Evolutionary conservation across 2,329 filamentous ascomycete species (phyloP), one percentile per base, ranked within the genome.

Genomic region (Anisogramma anomala): DNA sequence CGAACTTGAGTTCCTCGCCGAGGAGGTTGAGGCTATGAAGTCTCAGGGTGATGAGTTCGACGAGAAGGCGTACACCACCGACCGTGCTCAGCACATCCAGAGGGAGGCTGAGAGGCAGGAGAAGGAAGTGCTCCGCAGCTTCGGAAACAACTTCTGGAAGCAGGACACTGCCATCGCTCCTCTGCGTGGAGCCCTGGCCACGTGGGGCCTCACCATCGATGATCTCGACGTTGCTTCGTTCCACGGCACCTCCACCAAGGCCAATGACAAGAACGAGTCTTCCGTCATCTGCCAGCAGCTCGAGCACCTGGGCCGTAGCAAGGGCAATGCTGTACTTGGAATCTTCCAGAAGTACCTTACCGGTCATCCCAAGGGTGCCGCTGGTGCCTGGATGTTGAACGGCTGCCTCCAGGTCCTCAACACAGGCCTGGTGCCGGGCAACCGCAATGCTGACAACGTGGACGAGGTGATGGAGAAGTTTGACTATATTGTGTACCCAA

Each of bases 311-410:
- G 91, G 91, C 51, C 84, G 91, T 54, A 82, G 81, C 65, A 95
- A 95, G 79, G 91, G 93, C 56, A 98, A 98, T 57, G 88, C 91
- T 23, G 72, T 98, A 11, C 67, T 96, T 50, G 91, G 88, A 69
- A 88, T 98, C 61, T 98, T 96, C 83, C 91, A 98, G 68, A 98
- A 98, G 67, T 96, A 93, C 64, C 79, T 98, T 48, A 98, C 93
- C 41, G 91, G 91, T 63, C 91, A 98, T 62, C 91, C 91, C 56
- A 98, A 98, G 79, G 91, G 91, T 80, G 89, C 91, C 55, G 91
- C 91, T 46, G 91, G 91, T 71, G 91, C 89, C 36, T 98, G 91
- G 88, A 98, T 98, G 91, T 80, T 98, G 75, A 98, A 98, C 71
- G 91, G 91, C 51, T 91, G 85, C 62, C 69, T 98, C 60, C 91